phyloP scores from a whole-genome alignment of 2,329 filamentous ascomycete species.

The Fusarium subtropicale region DNA sequence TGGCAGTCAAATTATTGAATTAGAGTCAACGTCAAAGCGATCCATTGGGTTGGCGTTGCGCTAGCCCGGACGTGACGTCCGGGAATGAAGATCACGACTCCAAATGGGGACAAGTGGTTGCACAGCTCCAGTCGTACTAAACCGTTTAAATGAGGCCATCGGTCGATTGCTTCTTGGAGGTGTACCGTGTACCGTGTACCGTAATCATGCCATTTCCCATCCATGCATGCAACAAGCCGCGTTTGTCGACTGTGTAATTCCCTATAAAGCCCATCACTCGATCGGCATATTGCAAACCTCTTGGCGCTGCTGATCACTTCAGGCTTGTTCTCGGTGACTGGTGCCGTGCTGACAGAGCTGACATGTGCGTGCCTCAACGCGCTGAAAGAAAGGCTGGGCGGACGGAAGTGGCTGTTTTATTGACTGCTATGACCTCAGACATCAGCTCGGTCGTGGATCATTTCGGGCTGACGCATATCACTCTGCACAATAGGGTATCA shows the following conservation, averaged over 20 bases:
- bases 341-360: slow-evolving; percentile 1
- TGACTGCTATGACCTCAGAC: background rate
- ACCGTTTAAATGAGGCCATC: slow-evolving; percentile 19
- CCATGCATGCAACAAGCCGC: slow-evolving; percentile 8
- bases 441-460: background rate
- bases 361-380: background rate
- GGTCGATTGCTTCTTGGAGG: slow-evolving; percentile 9
- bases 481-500: background rate
- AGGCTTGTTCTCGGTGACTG: background rate
- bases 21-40: background rate
- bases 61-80: slow-evolving; percentile 16
- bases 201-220: background rate
- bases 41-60: slow-evolving; percentile 2
- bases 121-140: slow-evolving; percentile 10
- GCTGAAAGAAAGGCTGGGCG: background rate
- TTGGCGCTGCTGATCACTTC: slow-evolving; percentile 11
- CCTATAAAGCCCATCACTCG: slow-evolving; percentile 3
- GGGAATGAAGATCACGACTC: slow-evolving; percentile 19
- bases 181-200: background rate
- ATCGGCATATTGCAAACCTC: slow-evolving; percentile 2
- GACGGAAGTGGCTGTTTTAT: background rate
- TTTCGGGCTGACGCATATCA: background rate
- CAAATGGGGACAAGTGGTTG: slow-evolving; percentile 10
- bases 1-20: slow-evolving; percentile 17
- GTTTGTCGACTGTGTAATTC: slow-evolving; percentile 5